phyloP scores from a whole-genome alignment of 2,329 filamentous ascomycete species.

The Fusarium siculi region DNA sequence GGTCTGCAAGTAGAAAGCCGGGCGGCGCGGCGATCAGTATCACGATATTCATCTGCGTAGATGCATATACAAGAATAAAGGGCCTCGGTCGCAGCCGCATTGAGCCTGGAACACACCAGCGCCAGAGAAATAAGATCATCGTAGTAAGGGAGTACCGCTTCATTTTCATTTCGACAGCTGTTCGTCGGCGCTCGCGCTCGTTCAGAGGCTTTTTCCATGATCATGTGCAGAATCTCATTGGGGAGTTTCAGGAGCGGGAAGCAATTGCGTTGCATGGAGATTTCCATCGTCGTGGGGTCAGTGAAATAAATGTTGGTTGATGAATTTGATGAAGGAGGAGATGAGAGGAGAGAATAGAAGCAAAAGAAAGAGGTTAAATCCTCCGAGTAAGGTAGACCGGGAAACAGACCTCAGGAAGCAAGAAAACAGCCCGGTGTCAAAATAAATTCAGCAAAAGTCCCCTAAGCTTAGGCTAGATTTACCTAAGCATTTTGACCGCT shows the following conservation, averaged over 20 bases:
- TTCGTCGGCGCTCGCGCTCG: not conserved
- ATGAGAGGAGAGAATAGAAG: not conserved
- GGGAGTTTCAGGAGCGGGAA: not conserved
- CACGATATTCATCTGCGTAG: not conserved
- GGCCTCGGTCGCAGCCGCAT: not conserved
- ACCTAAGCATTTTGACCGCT: too few relatives aligned
- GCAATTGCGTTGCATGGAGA: not conserved
- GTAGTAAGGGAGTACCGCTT: not conserved
- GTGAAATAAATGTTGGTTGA: not conserved
- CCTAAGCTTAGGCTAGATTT: too few relatives aligned
- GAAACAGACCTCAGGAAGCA: too few relatives aligned
- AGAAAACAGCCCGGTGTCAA: too few relatives aligned
- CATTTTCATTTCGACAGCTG: too few relatives aligned
- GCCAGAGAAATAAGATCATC: not conserved
- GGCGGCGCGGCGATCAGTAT: too few relatives aligned
- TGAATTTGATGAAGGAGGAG: not conserved
- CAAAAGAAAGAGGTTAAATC: not conserved
- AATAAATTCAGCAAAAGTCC: too few relatives aligned
- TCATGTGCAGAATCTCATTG: not conserved
- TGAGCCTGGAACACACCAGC: not conserved
- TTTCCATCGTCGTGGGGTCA: not conserved
- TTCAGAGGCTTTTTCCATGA: not conserved
- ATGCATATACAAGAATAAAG: not conserved
- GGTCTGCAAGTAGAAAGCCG: not conserved
- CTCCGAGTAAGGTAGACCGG: too few relatives aligned